These are phyloP conservation scores for Colletotrichum sp. DNA, from an alignment of 2,329 filamentous ascomycete genomes.

Conservation along the genomic window DNA sequence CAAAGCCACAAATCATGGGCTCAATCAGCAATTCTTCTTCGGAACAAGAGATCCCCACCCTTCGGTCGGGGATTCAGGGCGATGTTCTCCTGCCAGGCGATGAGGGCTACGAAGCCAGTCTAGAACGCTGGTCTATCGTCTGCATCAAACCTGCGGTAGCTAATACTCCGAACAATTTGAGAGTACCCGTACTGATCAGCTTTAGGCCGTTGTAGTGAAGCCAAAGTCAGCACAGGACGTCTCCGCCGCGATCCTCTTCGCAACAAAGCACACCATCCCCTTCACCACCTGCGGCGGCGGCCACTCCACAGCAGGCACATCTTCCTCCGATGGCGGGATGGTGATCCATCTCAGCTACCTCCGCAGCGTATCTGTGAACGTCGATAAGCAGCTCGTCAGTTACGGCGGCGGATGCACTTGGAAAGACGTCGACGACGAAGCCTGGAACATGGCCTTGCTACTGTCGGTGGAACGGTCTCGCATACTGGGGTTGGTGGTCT, in stretches of 20 bases:
- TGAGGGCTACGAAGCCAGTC: conserved; percentile 35
- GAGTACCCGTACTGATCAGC: not conserved
- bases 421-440: conserved; percentile 58
- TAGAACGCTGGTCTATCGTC: conserved; percentile 40
- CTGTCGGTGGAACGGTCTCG: conserved; percentile 65
- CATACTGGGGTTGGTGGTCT: conserved; percentile 67
- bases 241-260: conserved; percentile 46
- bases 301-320: conserved; percentile 57
- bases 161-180: not conserved
- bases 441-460: conserved; percentile 56
- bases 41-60: not conserved
- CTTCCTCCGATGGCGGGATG: conserved; percentile 53
- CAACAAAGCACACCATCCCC: conserved; percentile 45
- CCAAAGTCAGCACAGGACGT: conserved; percentile 44
- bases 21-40: not conserved
- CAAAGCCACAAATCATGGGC: not conserved
- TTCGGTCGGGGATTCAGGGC: conserved; percentile 20
- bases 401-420: conserved; percentile 58
- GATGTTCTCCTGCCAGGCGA: conserved; percentile 35
- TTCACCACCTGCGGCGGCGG: conserved; percentile 60
- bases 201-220: conserved; percentile 47
- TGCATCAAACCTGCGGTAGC: conserved; percentile 37
- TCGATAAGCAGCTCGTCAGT: conserved; percentile 44
- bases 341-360: conserved; percentile 60
- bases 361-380: conserved; percentile 52